Conservation (phyloP, 2,329 filamentous ascomycete genomes). For the Pseudocercospora musae region DNA sequence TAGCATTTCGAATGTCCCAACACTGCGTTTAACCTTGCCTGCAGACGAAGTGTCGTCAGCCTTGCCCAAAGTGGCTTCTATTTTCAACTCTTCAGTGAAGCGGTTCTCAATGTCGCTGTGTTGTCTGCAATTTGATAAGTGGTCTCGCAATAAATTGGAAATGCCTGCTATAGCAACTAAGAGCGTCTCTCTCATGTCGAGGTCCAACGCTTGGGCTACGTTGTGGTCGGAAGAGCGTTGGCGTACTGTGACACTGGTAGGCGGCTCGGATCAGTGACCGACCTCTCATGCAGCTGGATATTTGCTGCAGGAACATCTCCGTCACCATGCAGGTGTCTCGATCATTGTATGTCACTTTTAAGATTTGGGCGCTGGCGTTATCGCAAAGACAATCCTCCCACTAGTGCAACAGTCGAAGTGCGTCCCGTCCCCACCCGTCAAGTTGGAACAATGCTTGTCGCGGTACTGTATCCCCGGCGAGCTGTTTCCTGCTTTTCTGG, state of each 20-base stretch:
- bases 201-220: not conserved
- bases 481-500: constrained; percentile 1
- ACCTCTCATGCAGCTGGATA: not conserved
- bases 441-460: not conserved
- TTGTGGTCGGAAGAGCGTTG: not conserved
- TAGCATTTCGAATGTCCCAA: constrained; percentile 9
- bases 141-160: not conserved
- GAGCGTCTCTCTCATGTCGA: not conserved
- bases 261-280: not conserved
- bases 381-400: not conserved
- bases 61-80: constrained; percentile 1
- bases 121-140: not conserved
- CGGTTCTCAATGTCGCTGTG: not conserved
- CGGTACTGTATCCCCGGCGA: constrained; percentile 1
- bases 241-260: not conserved
- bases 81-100: not conserved
- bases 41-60: not conserved
- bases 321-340: constrained; percentile 1
- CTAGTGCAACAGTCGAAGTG: not conserved
- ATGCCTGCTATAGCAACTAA: not conserved
- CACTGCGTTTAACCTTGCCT: constrained; percentile 11
- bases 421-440: not conserved
- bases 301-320: not conserved
- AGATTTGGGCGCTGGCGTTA: not conserved
- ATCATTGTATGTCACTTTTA: not conserved